Evolutionary conservation across 176 grass and related monocot species (phyloP).

Genomic region (Poa annua): DNA sequence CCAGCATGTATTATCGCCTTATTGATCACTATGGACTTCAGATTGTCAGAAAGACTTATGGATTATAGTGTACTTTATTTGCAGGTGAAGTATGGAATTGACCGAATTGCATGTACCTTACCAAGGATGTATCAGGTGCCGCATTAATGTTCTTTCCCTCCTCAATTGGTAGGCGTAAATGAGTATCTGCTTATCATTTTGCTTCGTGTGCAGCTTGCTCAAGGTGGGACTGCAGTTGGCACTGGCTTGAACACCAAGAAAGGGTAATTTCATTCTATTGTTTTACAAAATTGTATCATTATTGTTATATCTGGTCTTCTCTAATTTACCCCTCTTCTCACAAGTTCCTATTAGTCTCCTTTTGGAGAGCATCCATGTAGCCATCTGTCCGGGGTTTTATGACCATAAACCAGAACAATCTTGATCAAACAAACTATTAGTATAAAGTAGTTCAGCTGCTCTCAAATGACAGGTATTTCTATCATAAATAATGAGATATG

Average conservation of each 20-base stretch:
- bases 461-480: conserved; percentile 23
- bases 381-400: conserved; percentile 6
- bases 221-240: conserved; percentile 99
- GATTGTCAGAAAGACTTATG: conserved; percentile 33
- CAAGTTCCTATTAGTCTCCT: background rate
- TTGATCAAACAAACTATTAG: conserved; percentile 17
- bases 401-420: conserved; percentile 6
- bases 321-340: background rate
- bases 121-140: conserved; percentile 94
- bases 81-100: conserved; percentile 93
- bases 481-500: conserved; percentile 1
- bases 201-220: conserved; percentile 74
- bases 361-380: conserved; percentile 10
- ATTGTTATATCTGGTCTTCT: background rate
- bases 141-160: conserved; percentile 40
- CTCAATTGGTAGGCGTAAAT: conserved; percentile 27
- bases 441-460: conserved; percentile 9
- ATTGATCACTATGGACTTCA: conserved; percentile 1
- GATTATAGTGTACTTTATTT: conserved; percentile 35
- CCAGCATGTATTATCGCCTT: conserved; percentile 34
- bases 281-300: conserved; percentile 8
- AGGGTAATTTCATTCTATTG: conserved; percentile 53
- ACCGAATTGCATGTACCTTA: conserved; percentile 74
- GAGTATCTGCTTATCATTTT: conserved; percentile 31
- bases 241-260: conserved; percentile 98